Percentiles rank a stretch among this genome's conserved stretches.
phyloP scores from a whole-genome alignment of 2,329 filamentous ascomycete genomes.

The Camptophora hylomeconis region DNA sequence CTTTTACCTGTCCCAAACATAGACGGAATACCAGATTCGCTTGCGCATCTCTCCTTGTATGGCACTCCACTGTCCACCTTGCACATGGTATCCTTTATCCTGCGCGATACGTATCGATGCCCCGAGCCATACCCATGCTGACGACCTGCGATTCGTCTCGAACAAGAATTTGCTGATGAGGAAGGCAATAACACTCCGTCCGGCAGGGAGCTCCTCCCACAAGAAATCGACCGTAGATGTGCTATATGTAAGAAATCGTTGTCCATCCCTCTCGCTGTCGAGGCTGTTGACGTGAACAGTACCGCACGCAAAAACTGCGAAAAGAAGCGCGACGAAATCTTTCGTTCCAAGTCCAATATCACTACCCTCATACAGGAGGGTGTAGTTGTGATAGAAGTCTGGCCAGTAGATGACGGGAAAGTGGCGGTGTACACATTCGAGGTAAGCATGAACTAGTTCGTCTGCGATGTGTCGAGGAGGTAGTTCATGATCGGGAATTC shows the following conservation, averaged over 20 bases:
- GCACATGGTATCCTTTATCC: slow-evolving; percentile 67
- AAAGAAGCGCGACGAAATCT: slow-evolving; percentile 69
- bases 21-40: slow-evolving; percentile 87
- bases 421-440: slow-evolving; percentile 61
- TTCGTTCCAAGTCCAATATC: slow-evolving; percentile 48
- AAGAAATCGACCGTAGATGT: slow-evolving; percentile 64
- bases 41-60: slow-evolving; percentile 77
- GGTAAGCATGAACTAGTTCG: slow-evolving; percentile 62
- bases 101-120: slow-evolving; percentile 68
- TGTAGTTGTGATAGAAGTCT: slow-evolving; percentile 62
- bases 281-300: slow-evolving; percentile 45
- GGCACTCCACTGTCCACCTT: slow-evolving; percentile 58
- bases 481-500: slow-evolving; percentile 43
- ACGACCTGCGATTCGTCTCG: slow-evolving; percentile 75
- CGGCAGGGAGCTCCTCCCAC: slow-evolving; percentile 63
- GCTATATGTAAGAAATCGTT: slow-evolving; percentile 57
- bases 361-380: slow-evolving; percentile 58
- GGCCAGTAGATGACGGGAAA: slow-evolving; percentile 85
- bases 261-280: slow-evolving; percentile 36
- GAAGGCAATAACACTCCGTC: slow-evolving; percentile 59
- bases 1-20: slow-evolving; percentile 65
- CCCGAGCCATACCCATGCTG: slow-evolving; percentile 77
- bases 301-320: slow-evolving; percentile 70
- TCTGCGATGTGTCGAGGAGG: slow-evolving; percentile 60
- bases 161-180: slow-evolving; percentile 67